These are phyloP conservation scores for Dendrostoma leiphaemia DNA, from an alignment of 2,329 filamentous ascomycete species.

Conservation along the genomic window DNA sequence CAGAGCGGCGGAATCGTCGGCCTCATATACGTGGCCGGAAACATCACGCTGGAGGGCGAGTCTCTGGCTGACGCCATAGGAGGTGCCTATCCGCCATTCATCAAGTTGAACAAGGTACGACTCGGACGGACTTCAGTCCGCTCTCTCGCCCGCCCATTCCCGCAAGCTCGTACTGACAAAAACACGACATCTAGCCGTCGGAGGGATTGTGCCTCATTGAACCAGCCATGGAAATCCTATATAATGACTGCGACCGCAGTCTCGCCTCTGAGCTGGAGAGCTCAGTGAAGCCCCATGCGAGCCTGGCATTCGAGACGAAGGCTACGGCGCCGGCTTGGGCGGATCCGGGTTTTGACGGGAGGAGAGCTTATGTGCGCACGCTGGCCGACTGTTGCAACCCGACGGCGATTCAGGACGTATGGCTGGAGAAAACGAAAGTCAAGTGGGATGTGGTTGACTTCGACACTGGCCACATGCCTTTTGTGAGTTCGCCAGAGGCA, in stretches of 20 bases:
- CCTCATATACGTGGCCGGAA: conserved; percentile 3
- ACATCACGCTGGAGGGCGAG: background rate
- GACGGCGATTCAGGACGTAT: conserved; percentile 20
- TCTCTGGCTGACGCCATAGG: background rate
- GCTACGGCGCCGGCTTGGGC: conserved; percentile 1
- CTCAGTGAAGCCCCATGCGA: conserved; percentile 16
- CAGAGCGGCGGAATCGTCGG: background rate
- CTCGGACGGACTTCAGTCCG: no score
- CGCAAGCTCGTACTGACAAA: no score
- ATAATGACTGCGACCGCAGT: conserved; percentile 3
- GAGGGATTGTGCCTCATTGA: conserved; percentile 1
- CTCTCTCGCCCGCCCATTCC: no score
- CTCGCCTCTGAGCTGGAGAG: background rate
- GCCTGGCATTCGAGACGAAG: background rate
- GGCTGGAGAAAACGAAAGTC: conserved; percentile 24
- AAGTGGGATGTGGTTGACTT: conserved; percentile 26
- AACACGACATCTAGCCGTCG: no score
- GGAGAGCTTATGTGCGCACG: conserved; percentile 6
- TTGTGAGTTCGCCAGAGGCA: conserved; percentile 23
- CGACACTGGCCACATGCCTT: conserved; percentile 26
- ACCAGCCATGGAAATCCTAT: background rate
- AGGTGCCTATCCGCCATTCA: background rate
- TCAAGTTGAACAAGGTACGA: conserved; percentile 4
- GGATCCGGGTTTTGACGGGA: conserved; percentile 1
- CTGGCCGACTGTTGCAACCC: conserved; percentile 24